Evolutionary conservation across 1,284 basidiomycete genomes (phyloP).

Genomic region (Pyrrhoderma lamaoense): DNA sequence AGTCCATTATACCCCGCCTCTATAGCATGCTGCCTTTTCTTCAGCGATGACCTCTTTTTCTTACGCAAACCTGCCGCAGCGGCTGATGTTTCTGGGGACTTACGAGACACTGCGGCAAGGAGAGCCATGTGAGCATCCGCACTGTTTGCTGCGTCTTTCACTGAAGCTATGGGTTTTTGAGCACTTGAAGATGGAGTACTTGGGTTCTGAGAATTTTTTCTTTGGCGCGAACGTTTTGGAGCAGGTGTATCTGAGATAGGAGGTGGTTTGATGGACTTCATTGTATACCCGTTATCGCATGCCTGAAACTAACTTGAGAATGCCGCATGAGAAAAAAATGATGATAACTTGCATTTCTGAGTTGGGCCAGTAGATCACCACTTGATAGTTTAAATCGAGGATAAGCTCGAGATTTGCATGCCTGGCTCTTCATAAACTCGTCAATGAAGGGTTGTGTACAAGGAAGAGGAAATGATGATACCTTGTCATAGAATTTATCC

Average conservation of each 20-base stretch:
- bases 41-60: background rate
- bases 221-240: constrained; percentile 24
- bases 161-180: no score
- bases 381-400: constrained; percentile 50
- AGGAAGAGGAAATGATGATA: background rate
- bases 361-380: constrained; percentile 46
- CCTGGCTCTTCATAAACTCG: constrained; percentile 16
- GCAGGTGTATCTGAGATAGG: constrained; percentile 26
- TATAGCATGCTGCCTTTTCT: background rate
- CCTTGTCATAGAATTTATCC: constrained; percentile 13
- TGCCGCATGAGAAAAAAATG: background rate
- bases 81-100: constrained; percentile 1
- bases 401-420: constrained; percentile 40
- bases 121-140: constrained; percentile 32
- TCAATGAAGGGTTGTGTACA: background rate
- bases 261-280: constrained; percentile 43
- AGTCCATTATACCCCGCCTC: background rate
- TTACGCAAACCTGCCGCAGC: background rate
- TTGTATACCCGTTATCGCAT: constrained; percentile 38
- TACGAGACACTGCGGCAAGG: constrained; percentile 24
- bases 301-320: constrained; percentile 30
- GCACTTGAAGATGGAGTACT: no score
- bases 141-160: background rate
- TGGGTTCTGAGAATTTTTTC: constrained; percentile 18
- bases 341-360: constrained; percentile 43